These are phyloP conservation scores for Pythium guiyangense DNA, from an alignment of 352 stramenopile species.

Conservation along the genomic window DNA sequence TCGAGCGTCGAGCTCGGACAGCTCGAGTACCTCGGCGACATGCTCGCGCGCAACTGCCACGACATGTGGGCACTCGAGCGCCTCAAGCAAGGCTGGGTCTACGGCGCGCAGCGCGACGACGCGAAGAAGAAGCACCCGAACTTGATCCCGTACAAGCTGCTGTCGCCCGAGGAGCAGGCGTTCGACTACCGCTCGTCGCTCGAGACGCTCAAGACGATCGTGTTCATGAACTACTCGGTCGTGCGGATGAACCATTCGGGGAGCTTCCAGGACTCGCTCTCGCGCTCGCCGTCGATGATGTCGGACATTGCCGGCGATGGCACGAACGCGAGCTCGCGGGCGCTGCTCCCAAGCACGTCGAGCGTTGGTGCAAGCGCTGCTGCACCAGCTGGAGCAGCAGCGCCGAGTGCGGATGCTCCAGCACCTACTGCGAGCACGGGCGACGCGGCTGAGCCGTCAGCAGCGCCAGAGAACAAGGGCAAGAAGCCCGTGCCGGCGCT, in stretches of 20 bases:
- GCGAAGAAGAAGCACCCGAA: conserved; percentile 75
- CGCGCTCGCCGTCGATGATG: conserved; percentile 59
- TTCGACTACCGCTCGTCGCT: conserved; percentile 86
- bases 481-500: conserved; percentile 56
- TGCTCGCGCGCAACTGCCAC: conserved; percentile 81
- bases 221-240: conserved; percentile 88
- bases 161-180: conserved; percentile 75
- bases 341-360: conserved; percentile 9
- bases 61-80: conserved; percentile 85
- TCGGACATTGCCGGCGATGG: conserved; percentile 37
- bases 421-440: too few relatives aligned
- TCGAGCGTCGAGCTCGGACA: conserved; percentile 62
- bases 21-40: conserved; percentile 67
- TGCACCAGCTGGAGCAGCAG: neutral
- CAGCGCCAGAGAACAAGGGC: conserved; percentile 20
- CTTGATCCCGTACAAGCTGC: conserved; percentile 74
- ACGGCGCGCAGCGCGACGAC: conserved; percentile 65
- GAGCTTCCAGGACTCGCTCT: conserved; percentile 64
- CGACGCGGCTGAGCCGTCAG: neutral
- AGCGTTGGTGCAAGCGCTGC: conserved; percentile 19
- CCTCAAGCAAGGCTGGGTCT: conserved; percentile 85
- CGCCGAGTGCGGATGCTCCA: neutral
- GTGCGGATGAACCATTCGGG: conserved; percentile 42
- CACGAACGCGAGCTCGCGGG: conserved; percentile 14
- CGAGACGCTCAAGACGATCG: conserved; percentile 85